Conservation (phyloP, 768 basidiomycete species). For the Mycena vulgaris region DNA sequence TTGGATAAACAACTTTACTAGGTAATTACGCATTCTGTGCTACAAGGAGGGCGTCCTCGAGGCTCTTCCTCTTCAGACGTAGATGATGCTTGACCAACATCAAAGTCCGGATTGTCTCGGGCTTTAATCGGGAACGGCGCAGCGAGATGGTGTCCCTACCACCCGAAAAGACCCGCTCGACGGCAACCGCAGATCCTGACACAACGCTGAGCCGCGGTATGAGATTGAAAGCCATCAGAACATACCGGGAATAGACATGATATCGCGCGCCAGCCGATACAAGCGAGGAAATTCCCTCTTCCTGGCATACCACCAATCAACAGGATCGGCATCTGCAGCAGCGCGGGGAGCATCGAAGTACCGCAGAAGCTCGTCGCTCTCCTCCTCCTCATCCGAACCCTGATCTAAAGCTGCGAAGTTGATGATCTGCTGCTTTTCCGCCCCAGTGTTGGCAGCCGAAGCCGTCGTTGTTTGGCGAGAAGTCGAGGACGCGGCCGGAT, state of each 20-base stretch:
- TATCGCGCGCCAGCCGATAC: slow-evolving; percentile 27
- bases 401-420: slow-evolving; percentile 2
- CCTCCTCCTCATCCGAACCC: neutral
- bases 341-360: neutral
- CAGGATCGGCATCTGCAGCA: neutral
- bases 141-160: slow-evolving; percentile 2
- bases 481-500: slow-evolving; percentile 2
- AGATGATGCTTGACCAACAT: slow-evolving; percentile 11
- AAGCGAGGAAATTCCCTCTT: slow-evolving; percentile 7
- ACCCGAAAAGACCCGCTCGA: slow-evolving; percentile 1
- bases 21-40: slow-evolving; percentile 3
- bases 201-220: too few species aligned
- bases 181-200: neutral
- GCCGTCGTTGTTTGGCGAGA: neutral
- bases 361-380: neutral
- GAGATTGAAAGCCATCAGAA: neutral
- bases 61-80: neutral
- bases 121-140: neutral
- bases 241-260: slow-evolving; percentile 2
- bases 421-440: too few species aligned
- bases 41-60: neutral
- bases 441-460: neutral
- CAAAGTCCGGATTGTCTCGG: slow-evolving; percentile 6
- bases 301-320: slow-evolving; percentile 11
- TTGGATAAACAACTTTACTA: slow-evolving; percentile 3